phyloP scores from a whole-genome alignment of 768 basidiomycete genomes.

The Phaeolepiota aurea region DNA sequence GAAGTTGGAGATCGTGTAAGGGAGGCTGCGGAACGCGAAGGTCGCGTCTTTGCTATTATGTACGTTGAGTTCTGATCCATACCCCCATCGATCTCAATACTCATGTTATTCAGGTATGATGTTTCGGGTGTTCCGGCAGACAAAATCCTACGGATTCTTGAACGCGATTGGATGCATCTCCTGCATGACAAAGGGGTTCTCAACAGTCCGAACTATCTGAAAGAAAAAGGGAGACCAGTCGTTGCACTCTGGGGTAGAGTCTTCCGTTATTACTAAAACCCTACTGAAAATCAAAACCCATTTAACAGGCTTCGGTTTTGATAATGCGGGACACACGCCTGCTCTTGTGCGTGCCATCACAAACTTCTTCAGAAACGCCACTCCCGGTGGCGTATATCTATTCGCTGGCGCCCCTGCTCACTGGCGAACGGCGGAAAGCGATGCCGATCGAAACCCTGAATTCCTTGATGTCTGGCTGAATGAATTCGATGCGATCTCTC shows the following conservation, averaged over 20 bases:
- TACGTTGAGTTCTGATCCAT: slow-evolving; percentile 23
- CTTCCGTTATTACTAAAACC: neutral
- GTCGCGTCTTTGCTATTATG: slow-evolving; percentile 82
- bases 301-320: slow-evolving; percentile 60
- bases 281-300: neutral
- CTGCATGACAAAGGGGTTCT: slow-evolving; percentile 50
- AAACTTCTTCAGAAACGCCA: slow-evolving; percentile 47
- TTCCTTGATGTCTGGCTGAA: slow-evolving; percentile 66
- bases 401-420: slow-evolving; percentile 63
- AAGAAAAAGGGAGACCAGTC: slow-evolving; percentile 61
- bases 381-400: slow-evolving; percentile 70
- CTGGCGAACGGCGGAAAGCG: slow-evolving; percentile 66
- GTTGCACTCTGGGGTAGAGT: slow-evolving; percentile 62
- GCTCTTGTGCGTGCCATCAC: slow-evolving; percentile 46
- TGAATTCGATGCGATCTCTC: slow-evolving; percentile 74
- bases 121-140: slow-evolving; percentile 70
- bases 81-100: slow-evolving; percentile 2
- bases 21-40: slow-evolving; percentile 74
- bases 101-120: slow-evolving; percentile 55
- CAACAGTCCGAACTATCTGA: slow-evolving; percentile 67
- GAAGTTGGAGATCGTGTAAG: slow-evolving; percentile 65
- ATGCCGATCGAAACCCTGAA: slow-evolving; percentile 60
- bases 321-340: slow-evolving; percentile 53
- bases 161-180: slow-evolving; percentile 71
- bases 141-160: slow-evolving; percentile 56